These are phyloP conservation scores for Corylus avellana DNA, from an alignment of 306 rosid species.

Conservation along the genomic window DNA sequence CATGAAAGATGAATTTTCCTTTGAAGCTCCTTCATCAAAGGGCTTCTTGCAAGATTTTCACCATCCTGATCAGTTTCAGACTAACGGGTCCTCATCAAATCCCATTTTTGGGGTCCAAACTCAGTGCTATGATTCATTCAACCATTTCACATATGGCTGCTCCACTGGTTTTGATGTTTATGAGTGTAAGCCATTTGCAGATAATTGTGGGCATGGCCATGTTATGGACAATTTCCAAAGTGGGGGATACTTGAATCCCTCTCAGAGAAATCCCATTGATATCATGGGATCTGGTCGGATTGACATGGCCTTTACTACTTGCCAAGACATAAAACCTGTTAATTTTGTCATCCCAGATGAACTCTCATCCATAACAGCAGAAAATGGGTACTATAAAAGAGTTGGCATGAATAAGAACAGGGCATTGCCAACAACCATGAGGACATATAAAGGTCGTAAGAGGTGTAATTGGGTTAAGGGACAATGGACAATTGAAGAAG, in stretches of 20 bases:
- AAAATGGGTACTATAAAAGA: conserved; percentile 42
- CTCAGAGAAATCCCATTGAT: conserved; percentile 43
- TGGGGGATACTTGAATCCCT: conserved; percentile 44
- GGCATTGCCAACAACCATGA: conserved; percentile 36
- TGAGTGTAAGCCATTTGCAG: conserved; percentile 50
- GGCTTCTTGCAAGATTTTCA: conserved; percentile 71
- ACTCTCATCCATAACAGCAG: conserved; percentile 59
- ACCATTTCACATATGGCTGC: conserved; percentile 29
- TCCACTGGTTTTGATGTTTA: conserved; percentile 36
- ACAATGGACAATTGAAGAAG: conserved; percentile 89
- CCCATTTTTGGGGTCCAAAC: conserved; percentile 42
- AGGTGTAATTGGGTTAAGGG: conserved; percentile 74
- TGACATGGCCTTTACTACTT: conserved; percentile 25
- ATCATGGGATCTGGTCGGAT: conserved; percentile 38
- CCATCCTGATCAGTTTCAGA: conserved; percentile 50
- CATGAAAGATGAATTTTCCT: conserved; percentile 47
- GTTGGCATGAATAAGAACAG: conserved; percentile 39
- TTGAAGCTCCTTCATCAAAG: conserved; percentile 44
- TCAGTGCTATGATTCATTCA: conserved; percentile 42
- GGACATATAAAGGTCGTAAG: conserved; percentile 50
- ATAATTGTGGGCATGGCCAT: conserved; percentile 43
- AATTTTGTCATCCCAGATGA: conserved; percentile 64
- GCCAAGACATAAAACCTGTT: conserved; percentile 45
- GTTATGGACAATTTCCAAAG: conserved; percentile 59
- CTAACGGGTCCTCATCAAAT: conserved; percentile 52